Evolutionary conservation across 352 stramenopile genomes (phyloP).

Genomic region (Thalassiosira ordinaria): DNA sequence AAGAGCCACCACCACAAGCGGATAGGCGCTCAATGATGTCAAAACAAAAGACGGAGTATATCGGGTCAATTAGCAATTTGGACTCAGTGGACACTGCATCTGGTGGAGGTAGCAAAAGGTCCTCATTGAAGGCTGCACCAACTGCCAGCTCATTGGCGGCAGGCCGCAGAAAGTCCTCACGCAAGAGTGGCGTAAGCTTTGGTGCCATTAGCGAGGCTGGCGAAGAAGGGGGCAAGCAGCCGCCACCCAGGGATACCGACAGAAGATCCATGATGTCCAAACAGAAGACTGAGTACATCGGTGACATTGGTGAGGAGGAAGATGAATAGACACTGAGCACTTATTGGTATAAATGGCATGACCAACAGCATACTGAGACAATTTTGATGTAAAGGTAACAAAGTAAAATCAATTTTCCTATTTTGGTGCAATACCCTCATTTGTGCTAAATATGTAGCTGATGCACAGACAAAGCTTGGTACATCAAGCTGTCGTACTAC

Average conservation of each 20-base stretch:
- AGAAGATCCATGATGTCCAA: not conserved
- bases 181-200: not conserved
- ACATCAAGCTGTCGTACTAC: too few species aligned
- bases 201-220: not conserved
- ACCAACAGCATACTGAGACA: too few species aligned
- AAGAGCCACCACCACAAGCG: not conserved
- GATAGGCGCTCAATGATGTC: not conserved
- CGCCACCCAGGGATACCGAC: not conserved
- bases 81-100: not conserved
- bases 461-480: too few species aligned
- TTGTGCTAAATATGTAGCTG: too few species aligned
- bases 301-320: constrained; percentile 6
- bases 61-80: not conserved
- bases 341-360: too few species aligned
- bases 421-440: too few species aligned
- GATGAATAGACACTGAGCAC: too few species aligned
- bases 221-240: not conserved
- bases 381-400: too few species aligned
- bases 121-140: not conserved
- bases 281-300: constrained; percentile 9
- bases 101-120: too few species aligned
- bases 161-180: not conserved
- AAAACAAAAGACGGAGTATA: not conserved
- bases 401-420: too few species aligned
- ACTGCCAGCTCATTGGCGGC: not conserved